Conservation (phyloP, 495 filamentous ascomycete species). For the Trypethelium eluteriae region DNA sequence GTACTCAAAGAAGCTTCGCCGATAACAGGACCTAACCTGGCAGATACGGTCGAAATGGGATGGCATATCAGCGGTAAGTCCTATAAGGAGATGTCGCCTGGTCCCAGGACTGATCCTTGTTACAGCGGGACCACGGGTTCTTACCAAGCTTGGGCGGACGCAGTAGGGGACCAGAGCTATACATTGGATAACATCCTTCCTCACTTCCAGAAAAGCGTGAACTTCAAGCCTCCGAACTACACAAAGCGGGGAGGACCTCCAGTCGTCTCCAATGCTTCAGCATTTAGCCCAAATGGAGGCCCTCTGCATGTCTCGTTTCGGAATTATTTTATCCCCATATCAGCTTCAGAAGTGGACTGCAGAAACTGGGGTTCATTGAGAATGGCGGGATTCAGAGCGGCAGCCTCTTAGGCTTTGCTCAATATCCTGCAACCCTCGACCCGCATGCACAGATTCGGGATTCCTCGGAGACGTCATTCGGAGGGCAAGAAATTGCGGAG, state of each 20-base stretch:
- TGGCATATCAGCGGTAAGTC: slow-evolving; percentile 23
- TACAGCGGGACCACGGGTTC: slow-evolving; percentile 35
- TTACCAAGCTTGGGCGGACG: slow-evolving; percentile 49
- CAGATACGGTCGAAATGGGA: slow-evolving; percentile 17
- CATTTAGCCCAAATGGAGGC: slow-evolving; percentile 33
- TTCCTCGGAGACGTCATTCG: slow-evolving; percentile 39
- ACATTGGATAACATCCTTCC: slow-evolving; percentile 46
- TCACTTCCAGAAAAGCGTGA: slow-evolving; percentile 46
- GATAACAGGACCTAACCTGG: background rate
- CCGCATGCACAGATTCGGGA: slow-evolving; percentile 31
- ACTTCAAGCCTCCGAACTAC: slow-evolving; percentile 46
- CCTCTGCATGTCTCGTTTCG: slow-evolving; percentile 48
- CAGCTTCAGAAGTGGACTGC: slow-evolving; percentile 30
- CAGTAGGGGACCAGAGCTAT: slow-evolving; percentile 49
- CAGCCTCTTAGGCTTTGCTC: slow-evolving; percentile 30
- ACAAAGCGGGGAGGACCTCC: background rate
- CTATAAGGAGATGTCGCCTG: background rate
- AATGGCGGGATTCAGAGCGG: slow-evolving; percentile 29
- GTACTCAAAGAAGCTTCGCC: background rate
- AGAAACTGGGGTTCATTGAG: slow-evolving; percentile 36
- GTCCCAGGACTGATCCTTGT: background rate
- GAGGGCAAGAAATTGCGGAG: slow-evolving; percentile 29
- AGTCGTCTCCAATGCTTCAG: slow-evolving; percentile 35
- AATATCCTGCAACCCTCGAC: slow-evolving; percentile 32
- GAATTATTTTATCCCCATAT: slow-evolving; percentile 42